These are phyloP conservation scores for Phytophthora idaei DNA, from an alignment of 352 stramenopile species.

Conservation along the genomic window DNA sequence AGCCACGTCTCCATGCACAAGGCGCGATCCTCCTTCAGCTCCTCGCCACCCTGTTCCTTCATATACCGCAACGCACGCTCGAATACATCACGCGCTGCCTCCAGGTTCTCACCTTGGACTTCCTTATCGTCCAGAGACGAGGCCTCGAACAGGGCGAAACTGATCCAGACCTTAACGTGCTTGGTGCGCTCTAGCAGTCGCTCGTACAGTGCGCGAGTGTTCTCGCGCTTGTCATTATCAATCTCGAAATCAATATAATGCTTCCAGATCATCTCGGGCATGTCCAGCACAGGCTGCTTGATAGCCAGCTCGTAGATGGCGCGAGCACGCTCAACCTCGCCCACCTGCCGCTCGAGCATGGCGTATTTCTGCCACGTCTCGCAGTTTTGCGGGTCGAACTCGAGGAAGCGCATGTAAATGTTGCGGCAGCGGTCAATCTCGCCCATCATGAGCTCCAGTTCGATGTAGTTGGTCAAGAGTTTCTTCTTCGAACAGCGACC, in stretches of 20 bases:
- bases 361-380: slow-evolving; percentile 96
- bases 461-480: slow-evolving; percentile 93
- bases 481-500: slow-evolving; percentile 94
- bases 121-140: slow-evolving; percentile 30
- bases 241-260: slow-evolving; percentile 99
- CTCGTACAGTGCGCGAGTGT: slow-evolving; percentile 94
- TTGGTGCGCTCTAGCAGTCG: slow-evolving; percentile 96
- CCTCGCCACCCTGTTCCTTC: slow-evolving; percentile 78
- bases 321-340: slow-evolving; percentile 92
- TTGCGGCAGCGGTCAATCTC: slow-evolving; percentile 97
- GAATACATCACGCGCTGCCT: slow-evolving; percentile 89
- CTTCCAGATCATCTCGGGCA: slow-evolving; percentile 99
- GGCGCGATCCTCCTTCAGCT: slow-evolving; percentile 95
- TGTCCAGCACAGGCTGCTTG: slow-evolving; percentile 95
- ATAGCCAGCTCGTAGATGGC: slow-evolving; percentile 98
- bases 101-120: slow-evolving; percentile 47
- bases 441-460: slow-evolving; percentile 97
- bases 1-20: slow-evolving; percentile 97
- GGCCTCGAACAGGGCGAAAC: slow-evolving; percentile 90
- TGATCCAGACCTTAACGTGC: slow-evolving; percentile 98
- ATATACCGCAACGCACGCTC: slow-evolving; percentile 92
- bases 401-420: slow-evolving; percentile 88
- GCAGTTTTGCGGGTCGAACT: slow-evolving; percentile 91
- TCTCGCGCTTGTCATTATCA: slow-evolving; percentile 74
- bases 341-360: slow-evolving; percentile 95